A percentile compares a stretch with the other conserved stretches of the same genome.
Evolutionary conservation across 768 basidiomycete species (phyloP).

Genomic region (Rhodotorula babjevae): DNA sequence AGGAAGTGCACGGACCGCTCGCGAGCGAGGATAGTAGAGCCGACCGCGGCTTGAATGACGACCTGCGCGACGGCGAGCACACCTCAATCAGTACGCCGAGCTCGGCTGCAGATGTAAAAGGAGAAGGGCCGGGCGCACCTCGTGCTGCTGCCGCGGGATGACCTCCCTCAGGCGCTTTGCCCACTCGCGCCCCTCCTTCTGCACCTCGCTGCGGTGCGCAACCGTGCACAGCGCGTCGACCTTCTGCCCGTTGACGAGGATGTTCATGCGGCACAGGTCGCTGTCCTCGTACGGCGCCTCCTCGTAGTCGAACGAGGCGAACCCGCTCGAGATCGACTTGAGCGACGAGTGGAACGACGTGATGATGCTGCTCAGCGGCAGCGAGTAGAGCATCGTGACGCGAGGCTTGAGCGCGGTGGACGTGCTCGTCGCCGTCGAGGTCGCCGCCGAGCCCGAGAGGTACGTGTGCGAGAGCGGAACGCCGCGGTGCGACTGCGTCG

Average conservation of each 20-base stretch:
- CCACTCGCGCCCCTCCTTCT: slow-evolving; percentile 73
- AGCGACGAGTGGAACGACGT: slow-evolving; percentile 92
- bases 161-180: slow-evolving; percentile 89
- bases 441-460: slow-evolving; percentile 51
- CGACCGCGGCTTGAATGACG: slow-evolving; percentile 88
- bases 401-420: slow-evolving; percentile 29
- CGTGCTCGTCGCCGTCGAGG: not conserved
- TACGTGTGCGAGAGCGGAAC: slow-evolving; percentile 77
- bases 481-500: slow-evolving; percentile 61
- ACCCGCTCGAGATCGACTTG: slow-evolving; percentile 86
- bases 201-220: slow-evolving; percentile 74
- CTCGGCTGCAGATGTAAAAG: too few species aligned
- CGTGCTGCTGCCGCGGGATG: slow-evolving; percentile 85
- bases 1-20: slow-evolving; percentile 54
- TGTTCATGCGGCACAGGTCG: slow-evolving; percentile 64
- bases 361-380: slow-evolving; percentile 91
- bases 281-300: slow-evolving; percentile 68
- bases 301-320: slow-evolving; percentile 94
- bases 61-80: slow-evolving; percentile 52
- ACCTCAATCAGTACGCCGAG: too few species aligned
- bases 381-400: slow-evolving; percentile 68
- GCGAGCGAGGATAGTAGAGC: slow-evolving; percentile 78
- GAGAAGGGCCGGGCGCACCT: slow-evolving; percentile 16
- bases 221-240: slow-evolving; percentile 92
- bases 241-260: slow-evolving; percentile 79